Evolutionary conservation across 495 filamentous ascomycete genomes (phyloP).

Genomic region (Aspergillus avenaceus): DNA sequence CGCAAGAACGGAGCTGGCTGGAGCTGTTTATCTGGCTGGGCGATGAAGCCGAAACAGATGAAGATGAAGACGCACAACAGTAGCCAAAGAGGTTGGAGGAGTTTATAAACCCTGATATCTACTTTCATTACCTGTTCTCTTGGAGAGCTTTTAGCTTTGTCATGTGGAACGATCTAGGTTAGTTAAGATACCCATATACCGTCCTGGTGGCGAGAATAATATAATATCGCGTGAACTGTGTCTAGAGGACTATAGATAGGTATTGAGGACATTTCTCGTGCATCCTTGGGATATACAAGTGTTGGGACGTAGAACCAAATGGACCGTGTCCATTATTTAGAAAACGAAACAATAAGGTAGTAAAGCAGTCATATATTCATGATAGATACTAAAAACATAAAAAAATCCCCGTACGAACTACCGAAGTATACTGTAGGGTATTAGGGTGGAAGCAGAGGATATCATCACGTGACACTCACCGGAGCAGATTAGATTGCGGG

Average conservation of each 20-base stretch:
- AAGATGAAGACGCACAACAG: conserved; percentile 7
- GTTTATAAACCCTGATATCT: too few relatives aligned
- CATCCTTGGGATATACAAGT: too few relatives aligned
- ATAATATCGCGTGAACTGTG: conserved; percentile 1
- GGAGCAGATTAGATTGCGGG: not conserved
- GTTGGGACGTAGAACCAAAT: too few relatives aligned
- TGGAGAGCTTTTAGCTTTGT: not conserved
- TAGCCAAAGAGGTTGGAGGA: too few relatives aligned
- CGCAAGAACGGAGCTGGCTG: conserved; percentile 75
- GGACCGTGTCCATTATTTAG: too few relatives aligned
- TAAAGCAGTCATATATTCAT: too few relatives aligned
- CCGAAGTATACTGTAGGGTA: too few relatives aligned
- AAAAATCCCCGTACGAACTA: too few relatives aligned
- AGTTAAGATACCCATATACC: conserved; percentile 4
- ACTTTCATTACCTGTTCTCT: not conserved
- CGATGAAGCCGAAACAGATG: conserved; percentile 68
- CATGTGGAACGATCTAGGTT: conserved; percentile 1
- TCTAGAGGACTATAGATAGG: not conserved
- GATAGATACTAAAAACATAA: too few relatives aligned
- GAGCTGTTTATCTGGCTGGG: conserved; percentile 82
- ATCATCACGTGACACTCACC: not conserved
- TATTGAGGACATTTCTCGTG: not conserved
- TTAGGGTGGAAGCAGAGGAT: not conserved
- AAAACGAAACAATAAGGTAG: too few relatives aligned
- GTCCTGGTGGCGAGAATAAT: conserved; percentile 6